Evolutionary conservation across 768 basidiomycete species (phyloP), one percentile per base, ranked within the genome.

Genomic region (Phaeotremella skinneri): DNA sequence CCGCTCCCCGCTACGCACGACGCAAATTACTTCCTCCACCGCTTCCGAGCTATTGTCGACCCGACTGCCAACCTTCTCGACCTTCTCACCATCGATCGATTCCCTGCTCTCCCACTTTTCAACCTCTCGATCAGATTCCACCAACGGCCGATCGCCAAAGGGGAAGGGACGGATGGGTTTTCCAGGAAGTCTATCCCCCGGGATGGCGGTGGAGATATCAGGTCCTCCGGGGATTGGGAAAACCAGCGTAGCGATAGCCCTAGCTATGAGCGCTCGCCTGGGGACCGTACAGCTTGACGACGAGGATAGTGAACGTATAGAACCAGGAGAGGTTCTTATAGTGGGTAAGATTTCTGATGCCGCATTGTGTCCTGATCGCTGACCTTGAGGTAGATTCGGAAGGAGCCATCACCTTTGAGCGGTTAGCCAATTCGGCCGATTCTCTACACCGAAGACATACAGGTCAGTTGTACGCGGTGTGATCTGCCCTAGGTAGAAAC

Each of bases 161-260:
- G 54, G 55, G 4, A 67, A 53, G 30, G 41, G 20, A 37, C 27
- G 13, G 29, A 23, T 29, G 37, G 45, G 4, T n/a, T 25, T 6
- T 45, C 34, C 54, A 20, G 69, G 63, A 4, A 56, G 63, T 9
- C 59, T 74, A 27, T 30, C 39, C 4, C 74, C 72, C 14, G 74
- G 76, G 4, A 70, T 69, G 66, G 53, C 63, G 1, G 30, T 75
- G 2, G 74, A 75, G 56, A 54, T 77, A 17, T 63, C 70, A n/a
- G 65, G 69, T 17, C 74, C 76, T 23, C 76, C 76, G 0, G 76
- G 76, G 4, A 58, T 61, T 17, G 76, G 76, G 2, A 77, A 77
- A 56, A 74, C 74, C 13, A 16, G 59, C 5, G 11, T 75, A 21
- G 58, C 61, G 11, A 16, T 74, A 3, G 63, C 49, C 1, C 45